Conservation (phyloP, 2,329 filamentous ascomycete genomes). For the Ophiostoma sp. region DNA sequence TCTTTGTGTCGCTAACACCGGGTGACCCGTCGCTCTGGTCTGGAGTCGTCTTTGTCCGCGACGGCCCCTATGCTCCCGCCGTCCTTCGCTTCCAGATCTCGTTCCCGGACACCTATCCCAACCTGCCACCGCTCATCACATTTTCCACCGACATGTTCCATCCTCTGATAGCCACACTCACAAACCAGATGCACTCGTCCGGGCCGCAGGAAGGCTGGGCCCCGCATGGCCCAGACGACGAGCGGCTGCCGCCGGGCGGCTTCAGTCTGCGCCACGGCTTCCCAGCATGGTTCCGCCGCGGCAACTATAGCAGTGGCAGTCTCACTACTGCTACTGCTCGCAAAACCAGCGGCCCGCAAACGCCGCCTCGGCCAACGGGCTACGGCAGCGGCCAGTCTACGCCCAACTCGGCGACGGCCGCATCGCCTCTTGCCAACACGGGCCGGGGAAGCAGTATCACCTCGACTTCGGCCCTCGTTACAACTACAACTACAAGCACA, state of each 20-base stretch:
- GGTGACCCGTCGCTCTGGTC: conserved; percentile 79
- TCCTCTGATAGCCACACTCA: conserved; percentile 83
- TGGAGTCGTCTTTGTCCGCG: conserved; percentile 84
- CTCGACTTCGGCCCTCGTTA: conserved; percentile 25
- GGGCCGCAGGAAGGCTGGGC: conserved; percentile 63
- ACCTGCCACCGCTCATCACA: conserved; percentile 73
- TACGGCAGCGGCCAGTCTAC: conserved; percentile 31
- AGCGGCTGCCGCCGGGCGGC: conserved; percentile 77
- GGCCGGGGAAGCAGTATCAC: background rate
- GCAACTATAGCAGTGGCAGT: too few relatives aligned
- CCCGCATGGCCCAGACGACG: conserved; percentile 76
- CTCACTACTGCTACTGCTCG: background rate
- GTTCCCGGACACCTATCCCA: conserved; percentile 76
- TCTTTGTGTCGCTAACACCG: conserved; percentile 80
- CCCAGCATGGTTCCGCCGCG: conserved; percentile 83
- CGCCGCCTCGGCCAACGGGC: conserved; percentile 29
- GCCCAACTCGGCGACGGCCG: conserved; percentile 27
- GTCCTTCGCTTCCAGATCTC: conserved; percentile 85
- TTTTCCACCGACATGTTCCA: conserved; percentile 95
- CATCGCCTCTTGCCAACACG: background rate
- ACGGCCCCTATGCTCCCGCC: conserved; percentile 83
- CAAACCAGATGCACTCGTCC: conserved; percentile 90
- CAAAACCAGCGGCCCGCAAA: conserved; percentile 19
- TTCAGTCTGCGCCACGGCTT: conserved; percentile 91
- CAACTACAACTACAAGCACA: too few relatives aligned